Evolutionary conservation across 2,329 filamentous ascomycete species (phyloP).

Genomic region (Cryphonectria japonica): DNA sequence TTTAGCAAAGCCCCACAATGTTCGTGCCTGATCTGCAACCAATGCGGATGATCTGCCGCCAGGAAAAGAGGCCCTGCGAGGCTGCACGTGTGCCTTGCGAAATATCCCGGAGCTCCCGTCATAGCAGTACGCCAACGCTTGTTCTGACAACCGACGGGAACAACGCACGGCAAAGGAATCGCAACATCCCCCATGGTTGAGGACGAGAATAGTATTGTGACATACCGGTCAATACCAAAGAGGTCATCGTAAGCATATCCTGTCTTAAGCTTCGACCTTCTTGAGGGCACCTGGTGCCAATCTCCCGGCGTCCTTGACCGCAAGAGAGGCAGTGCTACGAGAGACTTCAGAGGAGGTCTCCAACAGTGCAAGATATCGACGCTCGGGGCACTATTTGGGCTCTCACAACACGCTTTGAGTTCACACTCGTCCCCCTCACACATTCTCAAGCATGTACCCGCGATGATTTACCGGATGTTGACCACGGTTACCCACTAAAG

Average conservation of each 20-base stretch:
- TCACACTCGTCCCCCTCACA: background rate
- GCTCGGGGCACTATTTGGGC: constrained; percentile 4
- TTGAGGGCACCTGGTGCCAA: background rate
- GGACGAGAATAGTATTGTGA: background rate
- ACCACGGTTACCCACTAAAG: background rate
- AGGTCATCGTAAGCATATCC: background rate
- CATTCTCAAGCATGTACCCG: background rate
- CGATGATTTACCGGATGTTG: background rate
- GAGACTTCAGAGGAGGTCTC: background rate
- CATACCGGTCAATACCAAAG: background rate
- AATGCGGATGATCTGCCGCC: constrained; percentile 8
- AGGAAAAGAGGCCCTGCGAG: background rate
- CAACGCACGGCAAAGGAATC: background rate
- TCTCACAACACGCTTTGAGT: background rate
- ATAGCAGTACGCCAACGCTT: background rate
- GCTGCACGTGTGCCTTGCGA: background rate
- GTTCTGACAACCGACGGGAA: background rate
- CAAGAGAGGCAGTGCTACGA: background rate
- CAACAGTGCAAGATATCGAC: background rate
- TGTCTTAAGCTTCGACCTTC: background rate
- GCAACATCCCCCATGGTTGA: background rate
- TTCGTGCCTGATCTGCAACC: constrained; percentile 7
- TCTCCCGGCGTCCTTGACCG: background rate
- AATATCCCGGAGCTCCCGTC: background rate
- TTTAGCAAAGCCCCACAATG: constrained; percentile 18